Evolutionary conservation across 768 basidiomycete genomes (phyloP), one percentile per base, ranked within the genome.

Genomic region (Austroboletus eburneus): DNA sequence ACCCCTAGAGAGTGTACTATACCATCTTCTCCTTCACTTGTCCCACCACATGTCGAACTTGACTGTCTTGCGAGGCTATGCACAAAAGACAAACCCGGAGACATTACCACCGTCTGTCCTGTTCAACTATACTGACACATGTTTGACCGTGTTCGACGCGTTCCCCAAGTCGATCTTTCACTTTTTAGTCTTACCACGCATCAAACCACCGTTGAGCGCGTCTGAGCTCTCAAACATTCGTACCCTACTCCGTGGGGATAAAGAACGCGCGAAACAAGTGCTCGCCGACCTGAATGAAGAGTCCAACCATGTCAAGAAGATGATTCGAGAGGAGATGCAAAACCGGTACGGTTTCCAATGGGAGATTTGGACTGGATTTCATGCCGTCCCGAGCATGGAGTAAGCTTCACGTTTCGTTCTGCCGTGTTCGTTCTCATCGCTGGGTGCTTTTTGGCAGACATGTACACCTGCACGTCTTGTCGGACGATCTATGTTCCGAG

Each of bases 151-250:
- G 43, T 86, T 80, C 58, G 90, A 92, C 68, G 76, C 71, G 22
- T 92, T 74, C 59, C 87, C 87, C 5, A 92, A 92, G 66, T 82
- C 88, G 5, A 84, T 81, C 45, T 94, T 91, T 63, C 93, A 96
- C 67, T 87, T 92, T 59, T 75, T 96, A 36, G 66, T 95, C 45
- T 73, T 95, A n/a, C 93, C 93, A 33, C 77, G 82, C 57, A 42
- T 64, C 50, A 55, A 37, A 33, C 56, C 59, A 5, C 59, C 70
- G 9, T 33, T 64, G 43, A 62, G 53, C 43, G 64, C 64, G 34
- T 52, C 58, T 39, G 72, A 75, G 24, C 69, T 90, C 32, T 56
- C 72, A 18, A 78, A 72, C 60, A 71, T 95, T 17, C 72, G 69
- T 44, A 66, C 77, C 12, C 67, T 92, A 32, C 61, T 85, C 57